A percentile compares a stretch with the other conserved stretches of the same genome.
Conservation (phyloP, 2,329 filamentous ascomycete species). For the Fusarium sp. region DNA sequence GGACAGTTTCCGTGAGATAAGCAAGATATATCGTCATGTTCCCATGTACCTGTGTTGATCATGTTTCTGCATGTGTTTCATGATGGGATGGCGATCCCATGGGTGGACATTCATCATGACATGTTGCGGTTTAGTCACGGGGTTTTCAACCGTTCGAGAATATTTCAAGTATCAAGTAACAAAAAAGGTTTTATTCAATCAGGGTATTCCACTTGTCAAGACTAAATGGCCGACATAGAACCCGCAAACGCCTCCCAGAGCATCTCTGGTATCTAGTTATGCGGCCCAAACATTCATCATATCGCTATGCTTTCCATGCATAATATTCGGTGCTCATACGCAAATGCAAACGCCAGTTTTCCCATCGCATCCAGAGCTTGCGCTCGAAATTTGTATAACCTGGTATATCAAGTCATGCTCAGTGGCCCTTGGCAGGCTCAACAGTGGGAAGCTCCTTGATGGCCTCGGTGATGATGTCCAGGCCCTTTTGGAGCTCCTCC, state of each 20-base stretch:
- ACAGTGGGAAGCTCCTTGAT: conserved; percentile 79
- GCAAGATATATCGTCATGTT: not conserved
- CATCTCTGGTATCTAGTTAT: conserved; percentile 31
- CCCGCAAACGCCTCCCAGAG: conserved; percentile 40
- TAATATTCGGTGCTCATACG: conserved; percentile 16
- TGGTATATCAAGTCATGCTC: conserved; percentile 18
- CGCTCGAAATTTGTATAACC: conserved; percentile 32
- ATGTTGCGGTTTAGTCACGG: not conserved
- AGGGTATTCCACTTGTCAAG: conserved; percentile 38
- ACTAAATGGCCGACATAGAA: conserved; percentile 27
- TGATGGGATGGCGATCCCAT: conserved; percentile 11
- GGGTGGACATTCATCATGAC: not conserved
- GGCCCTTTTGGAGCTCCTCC: conserved; percentile 79
- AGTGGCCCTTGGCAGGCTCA: conserved; percentile 54
- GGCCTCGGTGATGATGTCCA: conserved; percentile 83
- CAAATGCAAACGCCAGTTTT: conserved; percentile 33
- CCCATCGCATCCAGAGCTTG: conserved; percentile 36
- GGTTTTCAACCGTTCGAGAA: not conserved
- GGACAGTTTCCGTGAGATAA: not conserved
- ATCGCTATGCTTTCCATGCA: conserved; percentile 26
- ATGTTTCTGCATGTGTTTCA: conserved; percentile 23
- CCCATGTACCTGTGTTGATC: conserved; percentile 4
- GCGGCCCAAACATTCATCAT: conserved; percentile 30
- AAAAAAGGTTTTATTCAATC: conserved; percentile 14
- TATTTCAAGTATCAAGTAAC: not conserved